phyloP scores from a whole-genome alignment of 495 filamentous ascomycete species.

The Trichoderma parareesei region DNA sequence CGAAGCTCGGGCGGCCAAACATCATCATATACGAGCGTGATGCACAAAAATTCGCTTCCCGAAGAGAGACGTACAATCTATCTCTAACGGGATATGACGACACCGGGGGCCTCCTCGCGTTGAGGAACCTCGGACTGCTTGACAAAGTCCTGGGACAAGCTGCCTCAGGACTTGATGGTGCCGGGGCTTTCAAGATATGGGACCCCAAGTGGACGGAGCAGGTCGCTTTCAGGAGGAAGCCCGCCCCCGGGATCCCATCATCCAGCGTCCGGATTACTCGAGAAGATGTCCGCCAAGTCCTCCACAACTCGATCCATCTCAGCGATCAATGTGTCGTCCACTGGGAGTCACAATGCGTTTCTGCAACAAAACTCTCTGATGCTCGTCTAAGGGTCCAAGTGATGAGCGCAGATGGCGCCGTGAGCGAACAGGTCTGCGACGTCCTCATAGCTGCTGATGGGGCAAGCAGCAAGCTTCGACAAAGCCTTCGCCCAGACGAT shows the following conservation, averaged over 20 bases:
- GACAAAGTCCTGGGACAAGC: conserved; percentile 15
- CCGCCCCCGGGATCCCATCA: conserved; percentile 16
- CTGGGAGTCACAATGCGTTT: conserved; percentile 20
- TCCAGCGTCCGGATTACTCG: conserved; percentile 20
- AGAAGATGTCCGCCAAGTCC: conserved; percentile 18
- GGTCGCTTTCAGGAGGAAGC: conserved; percentile 16
- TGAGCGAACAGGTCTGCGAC: conserved; percentile 25
- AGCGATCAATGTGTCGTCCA: conserved; percentile 15
- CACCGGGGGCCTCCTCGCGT: conserved; percentile 18
- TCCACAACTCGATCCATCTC: conserved; percentile 16
- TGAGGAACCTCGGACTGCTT: conserved; percentile 21
- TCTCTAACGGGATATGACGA: conserved; percentile 25
- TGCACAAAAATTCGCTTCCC: conserved; percentile 12
- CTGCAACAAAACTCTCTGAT: conserved; percentile 13
- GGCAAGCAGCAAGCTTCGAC: conserved; percentile 30
- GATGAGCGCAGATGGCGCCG: conserved; percentile 13
- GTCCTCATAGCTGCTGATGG: conserved; percentile 33
- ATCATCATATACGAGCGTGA: conserved; percentile 30
- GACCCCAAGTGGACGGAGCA: conserved; percentile 19
- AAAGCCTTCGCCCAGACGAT: conserved; percentile 26
- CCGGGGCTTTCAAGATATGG: conserved; percentile 23
- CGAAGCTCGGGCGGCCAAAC: conserved; percentile 16
- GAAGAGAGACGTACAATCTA: conserved; percentile 27
- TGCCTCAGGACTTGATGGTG: conserved; percentile 13
- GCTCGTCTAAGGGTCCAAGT: conserved; percentile 19